Evolutionary conservation across 148 eudicot species (phyloP).

Genomic region (Silene conica): DNA sequence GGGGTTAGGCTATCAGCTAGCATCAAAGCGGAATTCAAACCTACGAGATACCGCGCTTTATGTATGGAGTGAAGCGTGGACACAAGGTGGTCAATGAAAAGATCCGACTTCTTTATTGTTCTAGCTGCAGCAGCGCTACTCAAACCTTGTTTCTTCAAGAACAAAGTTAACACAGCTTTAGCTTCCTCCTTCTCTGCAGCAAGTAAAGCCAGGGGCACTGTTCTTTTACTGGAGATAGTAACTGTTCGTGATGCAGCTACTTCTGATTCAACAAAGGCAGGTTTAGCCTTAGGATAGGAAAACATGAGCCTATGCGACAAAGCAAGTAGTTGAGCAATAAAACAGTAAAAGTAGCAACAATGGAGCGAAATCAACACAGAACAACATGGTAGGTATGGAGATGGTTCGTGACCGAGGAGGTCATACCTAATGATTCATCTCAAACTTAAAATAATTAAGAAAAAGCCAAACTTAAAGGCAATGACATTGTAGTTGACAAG

Average conservation of each 20-base stretch:
- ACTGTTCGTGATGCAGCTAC: constrained; percentile 42
- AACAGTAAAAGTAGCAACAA: constrained; percentile 10
- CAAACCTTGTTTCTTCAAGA: constrained; percentile 70
- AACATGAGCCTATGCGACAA: not conserved
- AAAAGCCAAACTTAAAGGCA: not conserved
- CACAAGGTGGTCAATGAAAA: constrained; percentile 75
- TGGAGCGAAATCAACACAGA: not conserved
- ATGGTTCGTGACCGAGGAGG: not conserved
- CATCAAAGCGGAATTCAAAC: constrained; percentile 38
- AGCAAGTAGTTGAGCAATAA: not conserved
- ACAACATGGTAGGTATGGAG: not conserved
- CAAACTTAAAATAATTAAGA: not conserved
- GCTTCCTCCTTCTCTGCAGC: constrained; percentile 92
- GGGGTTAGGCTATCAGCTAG: not conserved
- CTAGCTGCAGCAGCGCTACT: constrained; percentile 59
- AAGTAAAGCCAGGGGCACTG: constrained; percentile 51
- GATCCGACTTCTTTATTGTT: constrained; percentile 70
- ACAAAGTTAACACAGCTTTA: constrained; percentile 71
- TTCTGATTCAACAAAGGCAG: constrained; percentile 14
- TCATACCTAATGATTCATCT: not conserved
- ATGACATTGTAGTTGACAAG: not conserved
- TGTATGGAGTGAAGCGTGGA: constrained; percentile 71
- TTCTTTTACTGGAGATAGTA: constrained; percentile 38
- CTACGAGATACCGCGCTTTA: constrained; percentile 76
- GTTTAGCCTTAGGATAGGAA: not conserved